phyloP scores from a whole-genome alignment of 2,329 filamentous ascomycete genomes.

The Simplicillium aogashimaense region DNA sequence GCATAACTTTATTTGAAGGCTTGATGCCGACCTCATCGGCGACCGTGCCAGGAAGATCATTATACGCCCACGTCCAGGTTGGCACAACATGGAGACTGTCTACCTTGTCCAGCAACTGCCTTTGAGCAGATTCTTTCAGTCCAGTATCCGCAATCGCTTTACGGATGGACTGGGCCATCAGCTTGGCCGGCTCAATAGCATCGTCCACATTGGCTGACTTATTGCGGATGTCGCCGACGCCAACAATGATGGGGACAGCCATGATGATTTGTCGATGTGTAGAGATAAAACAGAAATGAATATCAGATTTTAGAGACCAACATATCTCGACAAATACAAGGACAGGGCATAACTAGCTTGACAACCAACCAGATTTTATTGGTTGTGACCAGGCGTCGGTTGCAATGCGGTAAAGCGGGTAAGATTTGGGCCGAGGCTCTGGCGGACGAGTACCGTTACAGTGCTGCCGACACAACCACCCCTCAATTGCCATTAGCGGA shows the following conservation, averaged over 20 bases:
- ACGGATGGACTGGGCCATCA: slow-evolving; percentile 48
- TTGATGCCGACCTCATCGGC: slow-evolving; percentile 35
- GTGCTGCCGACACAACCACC: no score
- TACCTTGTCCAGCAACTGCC: slow-evolving; percentile 31
- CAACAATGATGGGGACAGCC: slow-evolving; percentile 44
- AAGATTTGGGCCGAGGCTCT: no score
- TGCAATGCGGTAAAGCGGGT: no score
- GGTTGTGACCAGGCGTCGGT: no score
- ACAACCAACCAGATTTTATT: no score
- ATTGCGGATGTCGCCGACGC: slow-evolving; percentile 53
- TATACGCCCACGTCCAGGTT: slow-evolving; percentile 59
- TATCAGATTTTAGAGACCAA: not conserved
- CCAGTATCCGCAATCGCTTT: slow-evolving; percentile 39
- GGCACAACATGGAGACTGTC: slow-evolving; percentile 51
- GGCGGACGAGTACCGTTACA: no score
- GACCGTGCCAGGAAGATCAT: slow-evolving; percentile 45
- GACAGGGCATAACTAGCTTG: not conserved
- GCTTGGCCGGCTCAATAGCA: slow-evolving; percentile 46
- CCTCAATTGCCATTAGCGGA: no score
- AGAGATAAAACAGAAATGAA: not conserved
- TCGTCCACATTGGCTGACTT: slow-evolving; percentile 32
- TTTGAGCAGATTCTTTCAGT: slow-evolving; percentile 10
- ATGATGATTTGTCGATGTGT: not conserved
- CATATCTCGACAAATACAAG: not conserved
- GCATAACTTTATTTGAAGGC: slow-evolving; percentile 36